These are phyloP conservation scores for Ceratobasidium papillatum DNA, from an alignment of 1,284 basidiomycete species.

Conservation along the genomic window DNA sequence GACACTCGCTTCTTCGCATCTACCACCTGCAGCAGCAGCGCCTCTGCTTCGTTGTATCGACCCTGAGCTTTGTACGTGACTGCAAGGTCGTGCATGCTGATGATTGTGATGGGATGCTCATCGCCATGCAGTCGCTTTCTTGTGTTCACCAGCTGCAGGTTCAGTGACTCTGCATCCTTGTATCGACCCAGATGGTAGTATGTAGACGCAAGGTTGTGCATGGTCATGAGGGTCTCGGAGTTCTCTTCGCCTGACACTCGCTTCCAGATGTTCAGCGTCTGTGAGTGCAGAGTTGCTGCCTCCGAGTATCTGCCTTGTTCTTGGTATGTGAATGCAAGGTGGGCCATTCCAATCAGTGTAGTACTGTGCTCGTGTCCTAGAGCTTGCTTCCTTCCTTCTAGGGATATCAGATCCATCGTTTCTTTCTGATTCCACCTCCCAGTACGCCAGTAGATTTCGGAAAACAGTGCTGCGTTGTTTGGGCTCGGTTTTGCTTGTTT, in stretches of 20 bases:
- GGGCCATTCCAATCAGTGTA: background rate
- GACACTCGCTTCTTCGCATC: background rate
- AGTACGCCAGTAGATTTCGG: background rate
- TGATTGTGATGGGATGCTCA: background rate
- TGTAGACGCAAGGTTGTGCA: background rate
- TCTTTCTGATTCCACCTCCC: background rate
- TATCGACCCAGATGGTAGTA: background rate
- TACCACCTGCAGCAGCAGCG: background rate
- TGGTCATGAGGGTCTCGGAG: background rate
- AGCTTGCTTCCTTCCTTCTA: background rate
- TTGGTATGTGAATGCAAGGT: background rate
- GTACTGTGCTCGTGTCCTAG: background rate
- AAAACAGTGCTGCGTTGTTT: background rate
- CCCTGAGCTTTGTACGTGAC: background rate
- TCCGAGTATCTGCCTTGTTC: background rate
- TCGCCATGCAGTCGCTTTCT: background rate
- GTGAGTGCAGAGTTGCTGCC: background rate
- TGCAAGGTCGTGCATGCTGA: background rate
- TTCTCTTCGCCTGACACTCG: background rate
- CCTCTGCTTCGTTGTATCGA: background rate
- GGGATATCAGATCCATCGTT: background rate
- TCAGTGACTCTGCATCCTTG: background rate
- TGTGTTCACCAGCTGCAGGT: background rate
- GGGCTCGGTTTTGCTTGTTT: background rate
- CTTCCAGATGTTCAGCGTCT: background rate